These are phyloP conservation scores for Strombidium stylifer DNA, from an alignment of 73 alveolate genomes.

Conservation along the genomic window DNA sequence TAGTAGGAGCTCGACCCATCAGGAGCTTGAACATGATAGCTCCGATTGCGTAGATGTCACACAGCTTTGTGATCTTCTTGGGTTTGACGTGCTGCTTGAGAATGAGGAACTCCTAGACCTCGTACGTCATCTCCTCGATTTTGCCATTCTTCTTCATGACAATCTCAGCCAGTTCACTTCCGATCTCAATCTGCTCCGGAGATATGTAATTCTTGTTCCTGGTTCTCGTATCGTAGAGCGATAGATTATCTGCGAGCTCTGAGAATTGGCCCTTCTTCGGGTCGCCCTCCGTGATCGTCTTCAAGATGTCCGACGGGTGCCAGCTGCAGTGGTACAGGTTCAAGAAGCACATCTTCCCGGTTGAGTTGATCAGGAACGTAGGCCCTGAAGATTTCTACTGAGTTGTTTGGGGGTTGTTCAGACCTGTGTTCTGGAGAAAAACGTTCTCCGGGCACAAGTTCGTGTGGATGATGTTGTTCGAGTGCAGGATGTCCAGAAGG, in stretches of 20 bases:
- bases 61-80: conserved; percentile 15
- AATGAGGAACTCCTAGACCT: conserved; percentile 30
- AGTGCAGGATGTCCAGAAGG: conserved; percentile 57
- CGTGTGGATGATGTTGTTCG: conserved; percentile 49
- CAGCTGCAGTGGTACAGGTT: conserved; percentile 52
- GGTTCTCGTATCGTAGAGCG: conserved; percentile 47
- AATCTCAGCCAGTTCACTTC: conserved; percentile 47
- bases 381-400: no score
- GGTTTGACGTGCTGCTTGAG: neutral
- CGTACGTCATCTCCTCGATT: conserved; percentile 28
- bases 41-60: conserved; percentile 69
- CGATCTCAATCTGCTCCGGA: conserved; percentile 63
- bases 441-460: conserved; percentile 54
- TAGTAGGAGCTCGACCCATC: conserved; percentile 48
- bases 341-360: conserved; percentile 42
- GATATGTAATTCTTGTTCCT: conserved; percentile 54
- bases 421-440: conserved; percentile 25
- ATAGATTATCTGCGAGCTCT: conserved; percentile 32
- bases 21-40: conserved; percentile 57
- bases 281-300: neutral
- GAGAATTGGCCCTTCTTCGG: conserved; percentile 1
- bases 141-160: conserved; percentile 34
- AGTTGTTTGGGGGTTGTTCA: no score
- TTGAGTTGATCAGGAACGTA: no score
- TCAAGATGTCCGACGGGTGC: conserved; percentile 49